Conservation (phyloP, 805 yeast species). For the Schizosaccharomyces lindneri region DNA sequence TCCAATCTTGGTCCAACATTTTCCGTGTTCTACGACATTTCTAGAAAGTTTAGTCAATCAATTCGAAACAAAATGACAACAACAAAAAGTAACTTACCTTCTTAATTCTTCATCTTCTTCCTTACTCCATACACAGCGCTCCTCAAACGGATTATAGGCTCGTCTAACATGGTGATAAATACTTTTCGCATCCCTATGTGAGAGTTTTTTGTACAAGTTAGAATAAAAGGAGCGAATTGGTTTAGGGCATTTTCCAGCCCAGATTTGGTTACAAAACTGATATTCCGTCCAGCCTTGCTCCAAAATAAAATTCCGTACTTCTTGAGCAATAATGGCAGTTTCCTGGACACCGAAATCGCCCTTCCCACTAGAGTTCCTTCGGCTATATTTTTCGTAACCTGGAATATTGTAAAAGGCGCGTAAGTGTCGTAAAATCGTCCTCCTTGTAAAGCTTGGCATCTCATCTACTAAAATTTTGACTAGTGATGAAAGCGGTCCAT, state of each 20-base stretch:
- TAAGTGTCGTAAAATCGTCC: background rate
- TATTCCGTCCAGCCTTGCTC: background rate
- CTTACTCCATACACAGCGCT: slow-evolving; percentile 72
- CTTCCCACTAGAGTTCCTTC: background rate
- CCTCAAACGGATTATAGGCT: slow-evolving; percentile 64
- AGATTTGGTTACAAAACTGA: background rate
- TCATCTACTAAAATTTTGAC: background rate
- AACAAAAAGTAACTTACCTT: background rate
- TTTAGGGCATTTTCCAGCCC: background rate
- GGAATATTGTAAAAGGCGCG: background rate
- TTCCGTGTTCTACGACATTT: slow-evolving; percentile 40
- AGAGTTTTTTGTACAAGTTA: background rate
- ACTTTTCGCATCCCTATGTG: background rate
- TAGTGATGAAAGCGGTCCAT: background rate
- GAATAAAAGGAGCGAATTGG: background rate
- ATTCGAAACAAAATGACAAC: background rate
- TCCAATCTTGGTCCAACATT: slow-evolving; percentile 79
- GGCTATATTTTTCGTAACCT: background rate
- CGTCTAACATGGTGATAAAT: slow-evolving; percentile 82
- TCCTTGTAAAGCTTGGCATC: background rate
- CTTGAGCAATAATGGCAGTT: background rate
- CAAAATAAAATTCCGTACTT: background rate
- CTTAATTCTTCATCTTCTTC: slow-evolving; percentile 39
- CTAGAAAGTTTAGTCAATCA: slow-evolving; percentile 20
- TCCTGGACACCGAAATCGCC: background rate